Base-by-base conservation (phyloP, 805 yeast species). In the Metschnikowia colocasiae region DNA sequence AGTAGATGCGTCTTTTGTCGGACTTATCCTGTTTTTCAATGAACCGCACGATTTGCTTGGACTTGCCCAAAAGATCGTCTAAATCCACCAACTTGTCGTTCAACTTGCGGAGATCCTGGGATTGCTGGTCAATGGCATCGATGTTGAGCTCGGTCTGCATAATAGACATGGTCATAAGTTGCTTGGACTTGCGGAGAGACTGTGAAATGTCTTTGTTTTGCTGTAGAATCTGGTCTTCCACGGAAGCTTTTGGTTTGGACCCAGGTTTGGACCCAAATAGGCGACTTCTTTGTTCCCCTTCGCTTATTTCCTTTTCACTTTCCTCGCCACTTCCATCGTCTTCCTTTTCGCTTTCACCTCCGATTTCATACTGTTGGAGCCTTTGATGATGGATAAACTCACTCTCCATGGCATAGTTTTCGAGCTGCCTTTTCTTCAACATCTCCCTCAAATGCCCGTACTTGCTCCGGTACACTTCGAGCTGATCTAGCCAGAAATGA, bases 81-180 rank as follows among this genome's bases (percentile, higher is more conserved):
- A 79, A 74, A 40, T 64, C 63, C 10, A 61, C 46, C 53, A 75
- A 70, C 42, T 71, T 69, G 12, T 69, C 68, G 45, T 78, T 72
- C 46, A 78, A 62, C 8, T 59, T 54, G 10, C 61, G 46, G 46
- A 79, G 59, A 32, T 73, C 74, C 25, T 68, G 59, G 0, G 79
- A 65, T 27, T 80, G 81, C 39, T 68, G 71, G 30, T 75, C 75
- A 6, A 79, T 57, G 4, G 77, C 69, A 37, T 75, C 74, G 5
- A 77, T 61, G 51, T 77, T 77, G 47, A 76, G 62, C 48, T 79
- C 83, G 10, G 79, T 73, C 47, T 79, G 80, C 51, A 79, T 54
- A 1, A 78, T 65, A 0, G 81, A 70, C 22, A 79, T 68, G 37
- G 76, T 69, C 65, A 79, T 63, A 50, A 79, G 58, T 38, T 75